phyloP scores from a whole-genome alignment of 1,284 basidiomycete genomes.

The Fomitopsis betulina region DNA sequence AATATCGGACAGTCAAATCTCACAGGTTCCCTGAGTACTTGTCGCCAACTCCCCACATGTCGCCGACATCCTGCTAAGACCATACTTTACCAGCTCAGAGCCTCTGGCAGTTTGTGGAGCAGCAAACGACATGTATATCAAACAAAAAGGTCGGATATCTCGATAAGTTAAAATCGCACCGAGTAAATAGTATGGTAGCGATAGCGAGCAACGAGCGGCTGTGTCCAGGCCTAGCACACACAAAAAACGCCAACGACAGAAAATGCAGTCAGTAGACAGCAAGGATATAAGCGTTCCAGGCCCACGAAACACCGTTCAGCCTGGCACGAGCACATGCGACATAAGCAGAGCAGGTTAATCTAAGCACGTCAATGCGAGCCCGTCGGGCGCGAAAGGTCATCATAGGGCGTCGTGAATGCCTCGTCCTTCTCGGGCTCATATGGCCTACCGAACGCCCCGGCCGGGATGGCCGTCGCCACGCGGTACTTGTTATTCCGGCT shows the following conservation, averaged over 20 bases:
- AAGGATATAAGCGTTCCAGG: background rate
- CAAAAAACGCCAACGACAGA: background rate
- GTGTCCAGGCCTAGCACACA: background rate
- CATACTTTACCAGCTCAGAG: too few species aligned
- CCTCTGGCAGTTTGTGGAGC: too few species aligned
- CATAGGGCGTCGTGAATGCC: constrained; percentile 7
- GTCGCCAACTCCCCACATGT: too few species aligned
- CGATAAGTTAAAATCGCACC: background rate
- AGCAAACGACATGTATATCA: too few species aligned
- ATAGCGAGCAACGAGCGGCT: background rate
- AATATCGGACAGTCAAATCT: too few species aligned
- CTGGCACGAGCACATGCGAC: too few species aligned
- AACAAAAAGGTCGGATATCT: background rate
- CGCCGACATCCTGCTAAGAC: too few species aligned
- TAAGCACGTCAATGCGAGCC: background rate
- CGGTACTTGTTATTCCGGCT: constrained; percentile 3
- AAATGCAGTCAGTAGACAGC: background rate
- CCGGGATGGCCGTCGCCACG: background rate
- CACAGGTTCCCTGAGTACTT: too few species aligned
- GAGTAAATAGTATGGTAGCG: background rate
- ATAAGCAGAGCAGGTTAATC: background rate
- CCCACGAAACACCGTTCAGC: too few species aligned
- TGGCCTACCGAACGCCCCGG: background rate
- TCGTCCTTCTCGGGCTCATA: constrained; percentile 6
- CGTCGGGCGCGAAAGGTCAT: constrained; percentile 4